Percentiles rank a stretch among this genome's conserved stretches.
Evolutionary conservation across 1,139 yeast genomes (phyloP).

Genomic region (Wickerhamomyces sp.): DNA sequence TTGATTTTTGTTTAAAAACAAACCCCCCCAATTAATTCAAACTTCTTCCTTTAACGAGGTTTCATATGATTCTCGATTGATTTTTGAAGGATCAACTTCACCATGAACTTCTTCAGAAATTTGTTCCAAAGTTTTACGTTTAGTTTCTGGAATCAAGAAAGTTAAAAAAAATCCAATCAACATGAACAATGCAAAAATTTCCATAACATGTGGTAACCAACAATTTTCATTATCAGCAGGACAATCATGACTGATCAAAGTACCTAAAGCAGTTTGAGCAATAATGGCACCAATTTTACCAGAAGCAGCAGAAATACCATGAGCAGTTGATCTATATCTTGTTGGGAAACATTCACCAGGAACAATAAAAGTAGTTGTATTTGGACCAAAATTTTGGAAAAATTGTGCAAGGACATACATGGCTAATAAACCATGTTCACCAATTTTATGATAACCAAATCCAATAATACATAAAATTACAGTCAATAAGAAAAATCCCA

Average conservation of each 20-base stretch:
- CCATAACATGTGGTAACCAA: slow-evolving; percentile 88
- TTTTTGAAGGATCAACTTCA: slow-evolving; percentile 44
- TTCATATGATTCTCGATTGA: slow-evolving; percentile 10
- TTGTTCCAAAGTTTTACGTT: slow-evolving; percentile 83
- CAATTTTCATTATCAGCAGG: slow-evolving; percentile 49
- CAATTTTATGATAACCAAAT: slow-evolving; percentile 67
- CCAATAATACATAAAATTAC: slow-evolving; percentile 67
- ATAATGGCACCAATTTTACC: slow-evolving; percentile 97
- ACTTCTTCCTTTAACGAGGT: slow-evolving; percentile 19
- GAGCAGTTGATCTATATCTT: slow-evolving; percentile 95
- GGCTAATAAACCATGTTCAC: slow-evolving; percentile 63
- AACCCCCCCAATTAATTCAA: no score
- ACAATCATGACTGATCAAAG: slow-evolving; percentile 75
- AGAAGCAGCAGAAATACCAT: slow-evolving; percentile 92
- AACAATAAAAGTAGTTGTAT: slow-evolving; percentile 88
- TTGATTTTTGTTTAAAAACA: no score
- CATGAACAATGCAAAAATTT: slow-evolving; percentile 89
- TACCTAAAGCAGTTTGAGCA: slow-evolving; percentile 89
- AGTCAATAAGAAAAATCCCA: slow-evolving; percentile 69
- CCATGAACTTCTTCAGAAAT: slow-evolving; percentile 74
- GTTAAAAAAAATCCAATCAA: slow-evolving; percentile 64
- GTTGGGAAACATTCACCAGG: slow-evolving; percentile 99
- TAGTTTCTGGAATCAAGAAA: slow-evolving; percentile 79
- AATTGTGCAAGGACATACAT: slow-evolving; percentile 74
- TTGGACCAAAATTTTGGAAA: slow-evolving; percentile 91